These are phyloP conservation scores for Phytophthora hibernalis DNA, from an alignment of 352 stramenopile genomes.

Conservation along the genomic window DNA sequence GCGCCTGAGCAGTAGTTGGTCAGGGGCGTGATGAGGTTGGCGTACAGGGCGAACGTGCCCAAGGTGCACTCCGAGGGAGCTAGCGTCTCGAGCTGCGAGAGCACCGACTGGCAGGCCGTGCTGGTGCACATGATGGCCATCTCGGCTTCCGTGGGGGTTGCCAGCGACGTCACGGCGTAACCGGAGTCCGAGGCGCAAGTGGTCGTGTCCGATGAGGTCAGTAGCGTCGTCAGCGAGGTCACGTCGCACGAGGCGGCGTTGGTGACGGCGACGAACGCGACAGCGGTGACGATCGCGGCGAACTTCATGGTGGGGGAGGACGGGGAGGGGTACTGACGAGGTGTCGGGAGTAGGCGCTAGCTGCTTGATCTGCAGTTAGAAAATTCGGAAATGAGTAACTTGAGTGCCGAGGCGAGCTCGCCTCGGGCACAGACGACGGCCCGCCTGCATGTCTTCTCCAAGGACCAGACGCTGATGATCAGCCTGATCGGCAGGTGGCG, in stretches of 20 bases:
- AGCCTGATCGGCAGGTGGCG: conserved; percentile 14
- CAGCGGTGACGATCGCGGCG: conserved; percentile 20
- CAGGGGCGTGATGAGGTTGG: conserved; percentile 41
- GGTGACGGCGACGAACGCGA: conserved; percentile 27
- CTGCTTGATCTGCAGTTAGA: conserved; percentile 35
- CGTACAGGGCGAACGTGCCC: conserved; percentile 39
- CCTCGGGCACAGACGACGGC: not conserved
- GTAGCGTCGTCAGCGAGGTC: conserved; percentile 32
- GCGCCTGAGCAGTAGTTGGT: conserved; percentile 25
- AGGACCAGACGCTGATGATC: conserved; percentile 24
- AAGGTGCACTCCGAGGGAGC: conserved; percentile 41
- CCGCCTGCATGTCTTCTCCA: conserved; percentile 17
- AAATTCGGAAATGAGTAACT: conserved; percentile 39
- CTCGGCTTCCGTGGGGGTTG: conserved; percentile 33
- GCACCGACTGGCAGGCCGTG: conserved; percentile 38
- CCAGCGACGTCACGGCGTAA: conserved; percentile 43
- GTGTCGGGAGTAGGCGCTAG: conserved; percentile 27
- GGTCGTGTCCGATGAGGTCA: conserved; percentile 29
- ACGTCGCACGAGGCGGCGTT: conserved; percentile 41
- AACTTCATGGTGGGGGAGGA: conserved; percentile 41
- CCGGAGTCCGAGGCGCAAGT: conserved; percentile 37
- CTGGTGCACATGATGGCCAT: conserved; percentile 42
- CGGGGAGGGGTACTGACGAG: conserved; percentile 24
- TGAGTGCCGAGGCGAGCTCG: not conserved
- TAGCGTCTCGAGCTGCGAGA: conserved; percentile 33